Evolutionary conservation across 305 asterid species (phyloP).

Genomic region (Solanum hybrid): DNA sequence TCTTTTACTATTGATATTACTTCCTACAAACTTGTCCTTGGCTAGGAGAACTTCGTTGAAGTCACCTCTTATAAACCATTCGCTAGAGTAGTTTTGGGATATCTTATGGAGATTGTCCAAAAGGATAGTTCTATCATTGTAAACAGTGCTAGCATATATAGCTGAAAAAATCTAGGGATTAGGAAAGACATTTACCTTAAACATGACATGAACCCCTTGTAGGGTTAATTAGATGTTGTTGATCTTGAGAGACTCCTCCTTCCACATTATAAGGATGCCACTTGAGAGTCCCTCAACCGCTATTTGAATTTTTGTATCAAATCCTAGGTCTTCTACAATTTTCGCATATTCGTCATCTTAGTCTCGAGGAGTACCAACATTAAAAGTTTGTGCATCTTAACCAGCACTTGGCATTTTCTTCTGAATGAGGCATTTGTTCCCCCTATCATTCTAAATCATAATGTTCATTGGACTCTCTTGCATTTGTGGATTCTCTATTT

Average conservation of each 20-base stretch:
- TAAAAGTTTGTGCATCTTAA: background rate
- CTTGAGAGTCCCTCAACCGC: background rate
- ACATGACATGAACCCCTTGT: background rate
- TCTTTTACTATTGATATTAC: background rate
- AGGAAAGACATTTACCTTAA: background rate
- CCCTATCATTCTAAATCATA: background rate
- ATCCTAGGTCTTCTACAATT: no score
- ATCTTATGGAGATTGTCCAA: background rate
- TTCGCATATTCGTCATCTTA: background rate
- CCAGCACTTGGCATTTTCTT: background rate
- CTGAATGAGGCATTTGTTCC: background rate
- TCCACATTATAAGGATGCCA: background rate
- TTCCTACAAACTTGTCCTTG: background rate
- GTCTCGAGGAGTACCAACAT: background rate
- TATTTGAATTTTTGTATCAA: background rate
- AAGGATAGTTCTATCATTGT: background rate
- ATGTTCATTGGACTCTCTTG: background rate
- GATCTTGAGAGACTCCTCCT: background rate
- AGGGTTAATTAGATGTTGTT: background rate
- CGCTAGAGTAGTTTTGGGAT: background rate
- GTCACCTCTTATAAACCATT: background rate
- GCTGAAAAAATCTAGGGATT: background rate
- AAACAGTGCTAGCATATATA: background rate
- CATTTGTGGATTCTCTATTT: background rate
- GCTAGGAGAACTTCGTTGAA: background rate